phyloP scores from a whole-genome alignment of 2,329 filamentous ascomycete genomes.

The Allantophomopsis lycopodina region DNA sequence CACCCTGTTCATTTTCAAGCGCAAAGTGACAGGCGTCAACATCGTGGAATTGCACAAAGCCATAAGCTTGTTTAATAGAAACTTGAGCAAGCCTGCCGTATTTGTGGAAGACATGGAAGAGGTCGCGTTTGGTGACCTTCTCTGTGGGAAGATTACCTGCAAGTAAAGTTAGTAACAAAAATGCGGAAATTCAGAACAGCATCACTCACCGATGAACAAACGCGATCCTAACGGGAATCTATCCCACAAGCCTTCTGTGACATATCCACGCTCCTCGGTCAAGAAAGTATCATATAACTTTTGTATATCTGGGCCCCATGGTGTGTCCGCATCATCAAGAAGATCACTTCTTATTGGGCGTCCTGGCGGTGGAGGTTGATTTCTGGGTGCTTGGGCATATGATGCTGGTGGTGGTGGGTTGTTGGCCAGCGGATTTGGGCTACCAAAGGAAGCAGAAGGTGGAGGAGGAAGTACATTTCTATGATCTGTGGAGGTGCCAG shows the following conservation, averaged over 20 bases:
- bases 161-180: constrained; percentile 10
- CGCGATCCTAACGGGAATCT: constrained; percentile 65
- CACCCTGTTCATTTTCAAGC: constrained; percentile 65
- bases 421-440: constrained; percentile 7
- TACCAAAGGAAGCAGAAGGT: constrained; percentile 16
- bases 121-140: constrained; percentile 82
- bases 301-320: constrained; percentile 37
- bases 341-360: constrained; percentile 9
- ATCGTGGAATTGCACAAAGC: constrained; percentile 88
- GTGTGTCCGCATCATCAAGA: constrained; percentile 15
- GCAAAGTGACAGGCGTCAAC: constrained; percentile 60
- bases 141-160: constrained; percentile 84
- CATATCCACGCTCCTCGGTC: constrained; percentile 59
- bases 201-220: constrained; percentile 61
- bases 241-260: constrained; percentile 69
- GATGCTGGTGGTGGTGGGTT: constrained; percentile 6
- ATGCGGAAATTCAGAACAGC: constrained; percentile 6
- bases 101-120: constrained; percentile 79
- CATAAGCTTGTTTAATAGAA: constrained; percentile 91
- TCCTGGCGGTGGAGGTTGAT: neutral
- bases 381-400: constrained; percentile 8
- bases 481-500: constrained; percentile 18
- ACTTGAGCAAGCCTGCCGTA: constrained; percentile 87
- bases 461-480: constrained; percentile 19
- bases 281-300: constrained; percentile 61